Evolutionary conservation across 78 protist species (phyloP).

Genomic region (Dictyostelium discoideum): dicty_2.7 NC_007091.3:1471501-1472000

Average conservation of each 20-base stretch:
- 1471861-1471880: constrained; percentile 98
- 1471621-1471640: constrained; percentile 98
- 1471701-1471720: constrained; percentile 84
- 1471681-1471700: constrained; percentile 98
- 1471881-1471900: constrained; percentile 96
- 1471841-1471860: constrained; percentile 98
- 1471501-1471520: constrained; percentile 89
- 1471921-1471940: constrained; percentile 99
- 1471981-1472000: constrained; percentile 99
- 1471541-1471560: constrained; percentile 90
- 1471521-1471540: constrained; percentile 89
- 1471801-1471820: constrained; percentile 99
- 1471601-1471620: constrained; percentile 98
- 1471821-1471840: constrained; percentile 94
- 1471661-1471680: constrained; percentile 95
- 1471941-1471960: constrained; percentile 94
- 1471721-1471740: constrained; percentile 96
- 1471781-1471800: constrained; percentile 99
- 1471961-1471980: constrained; percentile 98
- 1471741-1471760: constrained; percentile 99
- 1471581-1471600: constrained; percentile 99
- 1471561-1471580: constrained; percentile 96
- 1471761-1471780: constrained; percentile 99
- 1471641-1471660: constrained; percentile 98
- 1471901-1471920: constrained; percentile 98